Evolutionary conservation across 495 filamentous ascomycete species (phyloP), one percentile per base, ranked within the genome.

Genomic region (Corynascus novoguineensis): DNA sequence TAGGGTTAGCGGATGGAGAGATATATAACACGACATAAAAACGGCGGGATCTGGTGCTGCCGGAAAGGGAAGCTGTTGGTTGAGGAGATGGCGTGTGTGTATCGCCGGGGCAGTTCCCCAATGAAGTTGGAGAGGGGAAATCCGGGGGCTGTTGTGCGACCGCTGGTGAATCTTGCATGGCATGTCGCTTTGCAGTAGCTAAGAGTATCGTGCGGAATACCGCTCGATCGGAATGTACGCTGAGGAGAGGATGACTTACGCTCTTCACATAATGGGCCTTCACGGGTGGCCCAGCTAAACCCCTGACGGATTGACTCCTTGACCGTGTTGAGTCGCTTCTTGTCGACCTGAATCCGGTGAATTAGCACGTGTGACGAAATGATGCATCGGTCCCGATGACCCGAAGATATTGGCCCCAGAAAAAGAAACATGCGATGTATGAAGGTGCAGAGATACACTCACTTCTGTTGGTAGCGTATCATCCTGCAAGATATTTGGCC

Each of bases 231-330:
- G 31, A 15, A 35, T 42, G 42, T 10, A 24, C 29, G 17, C 17
- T 17, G 28, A n/a, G 54, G 50, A 58, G 55, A 47, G 57, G 41
- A 53, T 46, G 58, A 85, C 88, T 83, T 77, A 92, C 88, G 93
- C 77, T 98, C 93, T 88, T 98, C 93, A 77, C 93, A 98, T 11
- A 98, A 75, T 19, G 93, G 93, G 9, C 93, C 93, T 81, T 98
- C 93, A 57, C 95, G 80, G 19, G 90, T 87, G 37, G 88, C 93
- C 93, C 93, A 98, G 66, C 83, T 88, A 72, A 98, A 98, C 15
- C 93, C 93, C 73, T 97, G 95, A 3, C 86, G 84, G 60, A 98
- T 89, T 14, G 86, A 90, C 68, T 97, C 93, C 53, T 90, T 86
- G 44, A 95, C 91, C 34, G 83, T 85, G 54, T 85, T 83, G n/a